Percentiles rank a stretch among this genome's conserved stretches.
Conservation (phyloP, 164 flowering plant genomes). For the Saururus chinensis region DNA sequence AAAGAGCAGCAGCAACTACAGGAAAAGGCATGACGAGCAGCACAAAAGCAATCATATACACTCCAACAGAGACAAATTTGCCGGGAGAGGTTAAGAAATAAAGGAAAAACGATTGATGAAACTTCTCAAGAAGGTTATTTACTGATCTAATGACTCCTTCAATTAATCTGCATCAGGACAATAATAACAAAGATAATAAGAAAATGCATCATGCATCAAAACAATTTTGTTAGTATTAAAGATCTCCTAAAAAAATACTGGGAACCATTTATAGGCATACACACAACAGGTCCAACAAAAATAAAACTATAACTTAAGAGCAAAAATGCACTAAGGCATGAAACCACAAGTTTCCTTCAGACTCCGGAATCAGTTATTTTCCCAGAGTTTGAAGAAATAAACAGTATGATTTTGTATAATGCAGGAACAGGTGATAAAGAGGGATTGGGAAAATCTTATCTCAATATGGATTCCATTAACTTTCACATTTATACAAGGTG, state of each 20-base stretch:
- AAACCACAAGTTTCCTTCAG: not conserved
- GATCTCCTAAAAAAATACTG: too few species aligned
- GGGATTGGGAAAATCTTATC: too few species aligned
- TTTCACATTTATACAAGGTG: too few species aligned
- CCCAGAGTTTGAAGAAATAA: too few species aligned
- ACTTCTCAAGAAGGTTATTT: constrained; percentile 95
- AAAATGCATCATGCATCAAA: not conserved
- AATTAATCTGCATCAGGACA: constrained; percentile 53
- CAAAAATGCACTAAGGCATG: not conserved
- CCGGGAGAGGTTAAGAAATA: constrained; percentile 74
- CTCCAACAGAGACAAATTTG: constrained; percentile 90
- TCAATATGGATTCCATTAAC: too few species aligned
- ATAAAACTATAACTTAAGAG: not conserved
- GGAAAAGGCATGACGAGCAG: constrained; percentile 90
- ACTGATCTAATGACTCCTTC: constrained; percentile 85
- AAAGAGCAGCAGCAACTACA: constrained; percentile 74
- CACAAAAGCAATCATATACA: constrained; percentile 84
- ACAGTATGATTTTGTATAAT: too few species aligned
- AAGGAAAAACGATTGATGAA: constrained; percentile 93
- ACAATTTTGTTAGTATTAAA: not conserved
- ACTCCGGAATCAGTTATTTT: not conserved
- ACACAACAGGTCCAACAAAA: not conserved
- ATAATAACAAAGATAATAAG: too few species aligned
- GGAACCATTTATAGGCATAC: not conserved
- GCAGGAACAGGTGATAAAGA: too few species aligned